Percentiles rank a stretch among this genome's conserved stretches.
Evolutionary conservation across 2,329 filamentous ascomycete genomes (phyloP).

Genomic region (Exophiala spinifera): DNA sequence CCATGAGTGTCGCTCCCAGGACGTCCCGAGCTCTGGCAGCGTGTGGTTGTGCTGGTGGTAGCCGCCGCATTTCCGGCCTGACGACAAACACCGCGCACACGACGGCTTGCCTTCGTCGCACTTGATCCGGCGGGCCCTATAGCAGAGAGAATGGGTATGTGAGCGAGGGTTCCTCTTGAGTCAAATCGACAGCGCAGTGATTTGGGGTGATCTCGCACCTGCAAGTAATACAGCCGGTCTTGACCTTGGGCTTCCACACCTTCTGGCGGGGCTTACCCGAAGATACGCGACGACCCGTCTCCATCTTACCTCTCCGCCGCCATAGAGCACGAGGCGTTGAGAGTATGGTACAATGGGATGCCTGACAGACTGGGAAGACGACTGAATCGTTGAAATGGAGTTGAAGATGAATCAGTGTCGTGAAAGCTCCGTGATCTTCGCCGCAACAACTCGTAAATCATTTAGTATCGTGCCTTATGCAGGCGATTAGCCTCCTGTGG

Average conservation of each 20-base stretch:
- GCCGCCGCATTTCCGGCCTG: constrained; percentile 7
- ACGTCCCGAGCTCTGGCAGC: neutral
- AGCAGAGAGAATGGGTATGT: too few species aligned
- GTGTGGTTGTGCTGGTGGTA: neutral
- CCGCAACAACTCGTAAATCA: too few species aligned
- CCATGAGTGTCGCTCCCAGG: constrained; percentile 9
- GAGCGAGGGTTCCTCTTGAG: neutral
- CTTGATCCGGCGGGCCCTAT: constrained; percentile 7
- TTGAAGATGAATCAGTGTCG: too few species aligned
- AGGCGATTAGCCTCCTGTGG: too few species aligned
- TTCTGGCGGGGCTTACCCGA: constrained; percentile 1
- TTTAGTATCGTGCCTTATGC: too few species aligned
- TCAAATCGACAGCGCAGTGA: neutral
- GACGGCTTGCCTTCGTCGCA: constrained; percentile 11
- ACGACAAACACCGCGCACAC: constrained; percentile 4
- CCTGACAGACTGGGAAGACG: too few species aligned
- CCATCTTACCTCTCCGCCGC: neutral
- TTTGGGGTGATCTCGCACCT: neutral
- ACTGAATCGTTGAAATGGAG: too few species aligned
- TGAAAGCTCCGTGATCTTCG: too few species aligned
- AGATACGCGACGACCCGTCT: neutral
- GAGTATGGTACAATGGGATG: too few species aligned
- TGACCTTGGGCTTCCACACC: constrained; percentile 6
- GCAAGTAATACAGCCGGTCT: constrained; percentile 7
- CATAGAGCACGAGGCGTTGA: neutral